Percentiles rank a stretch among this genome's conserved stretches.
These are phyloP conservation scores for Metarhizium guizhouense DNA, from an alignment of 2,329 filamentous ascomycete genomes.

Conservation along the genomic window DNA sequence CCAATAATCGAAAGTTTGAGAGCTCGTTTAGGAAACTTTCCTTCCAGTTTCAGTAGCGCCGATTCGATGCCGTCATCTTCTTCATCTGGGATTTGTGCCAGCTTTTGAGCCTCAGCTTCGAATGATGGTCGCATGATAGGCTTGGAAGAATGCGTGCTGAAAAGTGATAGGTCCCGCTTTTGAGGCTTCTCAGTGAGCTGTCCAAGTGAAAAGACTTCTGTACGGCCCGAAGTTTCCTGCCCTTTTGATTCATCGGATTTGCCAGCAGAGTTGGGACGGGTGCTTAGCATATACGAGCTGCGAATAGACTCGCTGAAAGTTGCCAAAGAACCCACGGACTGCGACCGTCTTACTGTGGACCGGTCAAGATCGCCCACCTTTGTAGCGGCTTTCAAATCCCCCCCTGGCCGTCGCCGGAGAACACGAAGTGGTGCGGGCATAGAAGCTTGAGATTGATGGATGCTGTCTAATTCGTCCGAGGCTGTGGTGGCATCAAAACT, in stretches of 20 bases:
- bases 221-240: constrained; percentile 19
- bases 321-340: constrained; percentile 50
- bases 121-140: constrained; percentile 66
- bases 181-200: constrained; percentile 43
- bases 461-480: constrained; percentile 41
- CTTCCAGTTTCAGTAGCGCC: constrained; percentile 86
- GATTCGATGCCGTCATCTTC: constrained; percentile 76
- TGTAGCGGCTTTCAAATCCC: constrained; percentile 60
- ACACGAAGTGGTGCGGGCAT: constrained; percentile 49
- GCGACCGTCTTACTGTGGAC: constrained; percentile 39
- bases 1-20: constrained; percentile 24
- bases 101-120: constrained; percentile 76
- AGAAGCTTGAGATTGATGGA: constrained; percentile 27
- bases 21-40: constrained; percentile 58
- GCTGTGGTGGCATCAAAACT: constrained; percentile 55
- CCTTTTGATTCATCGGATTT: constrained; percentile 13
- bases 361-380: constrained; percentile 54
- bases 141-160: constrained; percentile 54
- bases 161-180: constrained; percentile 41
- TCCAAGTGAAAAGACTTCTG: constrained; percentile 47
- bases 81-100: constrained; percentile 83
- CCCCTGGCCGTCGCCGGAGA: constrained; percentile 64
- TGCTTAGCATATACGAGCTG: constrained; percentile 45
- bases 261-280: constrained; percentile 19
- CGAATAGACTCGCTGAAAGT: constrained; percentile 52